A percentile compares a stretch with the other conserved stretches of the same genome.
Evolutionary conservation across 768 basidiomycete genomes (phyloP).

Genomic region (Agrocybe pediades): DNA sequence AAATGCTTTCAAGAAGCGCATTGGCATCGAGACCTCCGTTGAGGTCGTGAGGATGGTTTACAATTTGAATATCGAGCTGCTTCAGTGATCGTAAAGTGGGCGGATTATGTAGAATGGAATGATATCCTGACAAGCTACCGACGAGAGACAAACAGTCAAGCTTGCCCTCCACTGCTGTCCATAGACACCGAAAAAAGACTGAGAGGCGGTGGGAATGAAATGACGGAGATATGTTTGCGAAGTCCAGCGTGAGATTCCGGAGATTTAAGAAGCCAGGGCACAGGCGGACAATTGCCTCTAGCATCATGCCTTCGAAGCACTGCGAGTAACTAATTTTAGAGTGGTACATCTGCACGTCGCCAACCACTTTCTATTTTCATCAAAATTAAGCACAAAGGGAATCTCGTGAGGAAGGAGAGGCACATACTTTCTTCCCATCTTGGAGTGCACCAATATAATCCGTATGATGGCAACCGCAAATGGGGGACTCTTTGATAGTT

Average conservation of each 20-base stretch:
- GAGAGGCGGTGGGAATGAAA: slow-evolving; percentile 23
- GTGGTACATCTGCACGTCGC: slow-evolving; percentile 6
- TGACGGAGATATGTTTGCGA: slow-evolving; percentile 33
- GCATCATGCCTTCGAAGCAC: slow-evolving; percentile 22
- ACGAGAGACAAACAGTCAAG: slow-evolving; percentile 35
- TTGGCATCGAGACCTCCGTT: slow-evolving; percentile 18
- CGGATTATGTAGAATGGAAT: slow-evolving; percentile 23
- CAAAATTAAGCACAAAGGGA: background rate
- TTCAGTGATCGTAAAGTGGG: slow-evolving; percentile 6
- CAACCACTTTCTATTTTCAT: background rate
- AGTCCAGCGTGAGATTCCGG: slow-evolving; percentile 35
- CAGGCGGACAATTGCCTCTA: slow-evolving; percentile 28
- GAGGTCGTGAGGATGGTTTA: slow-evolving; percentile 26
- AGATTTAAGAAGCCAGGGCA: slow-evolving; percentile 34
- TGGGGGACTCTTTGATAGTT: background rate
- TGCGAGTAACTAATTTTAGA: slow-evolving; percentile 4
- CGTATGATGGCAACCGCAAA: background rate
- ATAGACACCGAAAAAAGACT: slow-evolving; percentile 35
- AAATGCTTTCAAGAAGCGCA: slow-evolving; percentile 31
- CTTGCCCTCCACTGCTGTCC: slow-evolving; percentile 38
- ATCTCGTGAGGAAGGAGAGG: background rate
- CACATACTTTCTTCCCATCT: slow-evolving; percentile 1
- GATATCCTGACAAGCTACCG: slow-evolving; percentile 35
- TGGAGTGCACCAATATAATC: background rate
- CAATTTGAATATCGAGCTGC: slow-evolving; percentile 42